Conservation (phyloP, 352 stramenopile genomes). For the Elongisporangium prolatum region DNA sequence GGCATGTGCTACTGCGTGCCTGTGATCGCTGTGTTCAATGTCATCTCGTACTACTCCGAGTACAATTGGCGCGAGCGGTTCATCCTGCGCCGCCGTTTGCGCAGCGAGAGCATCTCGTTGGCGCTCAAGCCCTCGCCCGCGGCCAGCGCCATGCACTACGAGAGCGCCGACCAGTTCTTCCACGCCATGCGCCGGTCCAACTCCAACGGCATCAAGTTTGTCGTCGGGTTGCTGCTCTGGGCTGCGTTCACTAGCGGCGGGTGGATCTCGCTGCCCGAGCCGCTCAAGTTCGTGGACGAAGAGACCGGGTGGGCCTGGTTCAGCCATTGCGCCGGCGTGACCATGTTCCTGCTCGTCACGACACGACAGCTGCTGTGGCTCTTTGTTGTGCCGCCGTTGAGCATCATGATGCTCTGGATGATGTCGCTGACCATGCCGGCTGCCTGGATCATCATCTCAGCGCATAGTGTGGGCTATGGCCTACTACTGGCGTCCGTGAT, state of each 20-base stretch:
- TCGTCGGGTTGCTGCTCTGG: slow-evolving; percentile 65
- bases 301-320: slow-evolving; percentile 85
- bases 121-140: slow-evolving; percentile 40
- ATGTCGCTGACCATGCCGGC: slow-evolving; percentile 72
- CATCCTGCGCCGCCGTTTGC: slow-evolving; percentile 53
- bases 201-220: slow-evolving; percentile 53
- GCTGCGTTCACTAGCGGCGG: slow-evolving; percentile 64
- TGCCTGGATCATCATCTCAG: slow-evolving; percentile 81
- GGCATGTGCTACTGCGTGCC: slow-evolving; percentile 66
- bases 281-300: slow-evolving; percentile 82
- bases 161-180: slow-evolving; percentile 12
- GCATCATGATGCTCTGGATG: slow-evolving; percentile 69
- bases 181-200: slow-evolving; percentile 7
- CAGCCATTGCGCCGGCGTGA: slow-evolving; percentile 75
- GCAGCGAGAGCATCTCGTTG: slow-evolving; percentile 76
- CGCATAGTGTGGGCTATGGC: slow-evolving; percentile 72
- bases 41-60: slow-evolving; percentile 83
- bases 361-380: slow-evolving; percentile 67
- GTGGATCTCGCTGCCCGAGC: slow-evolving; percentile 74
- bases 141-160: slow-evolving; percentile 3
- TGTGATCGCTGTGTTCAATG: slow-evolving; percentile 81
- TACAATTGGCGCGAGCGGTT: slow-evolving; percentile 81
- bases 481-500: slow-evolving; percentile 68
- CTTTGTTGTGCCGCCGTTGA: slow-evolving; percentile 63
- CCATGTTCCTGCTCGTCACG: slow-evolving; percentile 73